Evolutionary conservation across 2,329 filamentous ascomycete species (phyloP), one percentile per base, ranked within the genome.

Genomic region (Pseudogymnoascus sp.): DNA sequence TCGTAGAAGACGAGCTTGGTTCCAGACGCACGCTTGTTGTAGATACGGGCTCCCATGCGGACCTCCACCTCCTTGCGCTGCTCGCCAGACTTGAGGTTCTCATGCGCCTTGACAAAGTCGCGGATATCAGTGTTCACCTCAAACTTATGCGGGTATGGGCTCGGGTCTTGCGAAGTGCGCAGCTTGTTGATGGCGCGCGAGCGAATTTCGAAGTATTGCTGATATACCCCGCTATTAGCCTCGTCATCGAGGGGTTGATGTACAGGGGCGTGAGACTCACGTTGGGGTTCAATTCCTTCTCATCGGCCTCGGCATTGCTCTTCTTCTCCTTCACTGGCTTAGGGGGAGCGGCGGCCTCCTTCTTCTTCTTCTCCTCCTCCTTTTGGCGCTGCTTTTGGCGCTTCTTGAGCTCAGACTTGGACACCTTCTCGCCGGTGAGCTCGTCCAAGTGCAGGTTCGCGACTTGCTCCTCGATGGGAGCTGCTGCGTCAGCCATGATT

Each of bases 181-280:
- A 93, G 83, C 71, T 89, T 88, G 76, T 89, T 88, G 80, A 96
- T 87, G 69, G 84, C 84, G 70, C 90, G 86, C 72, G 89, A 96
- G 67, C 95, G 90, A 74, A 97, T 96, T 80, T 99, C 95, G 75
- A 96, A 97, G 82, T 97, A 99, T 88, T 90, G 88, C 85, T 89
- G 62, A 56, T 23, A 56, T 46, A 44, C 42, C 37, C 14, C 37
- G 21, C 59, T 42, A 61, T 23, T n/a, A 60, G 60, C n/a, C 40
- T 59, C 44, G 8, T 16, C 60, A 56, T 34, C 25, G 44, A 18
- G 56, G 37, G 36, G 59, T 44, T 25, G 4, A 28, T 40, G 23
- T 59, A 46, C 14, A 50, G 60, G 11, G 12, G 25, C 5, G 18
- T 44, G 61, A 38, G 56, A 80, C 82, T 74, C 73, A 89, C 87